Evolutionary conservation across 345 rosid species (phyloP).

Genomic region (Eucalyptus sp.): DNA sequence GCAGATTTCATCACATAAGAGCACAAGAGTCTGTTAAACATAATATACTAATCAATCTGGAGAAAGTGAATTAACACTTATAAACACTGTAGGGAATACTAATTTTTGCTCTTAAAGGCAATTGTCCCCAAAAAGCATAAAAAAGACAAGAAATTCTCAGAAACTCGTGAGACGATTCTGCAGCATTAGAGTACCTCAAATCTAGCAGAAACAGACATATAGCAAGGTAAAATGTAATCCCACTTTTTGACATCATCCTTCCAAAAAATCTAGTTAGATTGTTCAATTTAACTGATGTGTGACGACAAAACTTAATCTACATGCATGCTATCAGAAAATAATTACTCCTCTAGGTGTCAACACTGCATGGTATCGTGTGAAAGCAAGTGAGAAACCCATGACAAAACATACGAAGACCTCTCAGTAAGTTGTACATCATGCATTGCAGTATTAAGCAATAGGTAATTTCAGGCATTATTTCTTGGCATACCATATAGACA

Average conservation of each 20-base stretch:
- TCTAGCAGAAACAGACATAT: background rate
- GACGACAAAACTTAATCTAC: too few relatives aligned
- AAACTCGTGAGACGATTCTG: background rate
- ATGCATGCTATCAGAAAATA: too few relatives aligned
- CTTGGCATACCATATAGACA: background rate
- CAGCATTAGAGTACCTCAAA: background rate
- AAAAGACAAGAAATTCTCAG: background rate
- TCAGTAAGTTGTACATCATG: background rate
- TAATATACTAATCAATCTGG: background rate
- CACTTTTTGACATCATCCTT: too few relatives aligned
- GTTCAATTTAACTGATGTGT: too few relatives aligned
- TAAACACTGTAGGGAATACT: background rate
- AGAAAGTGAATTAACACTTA: background rate
- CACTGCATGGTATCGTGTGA: too few relatives aligned
- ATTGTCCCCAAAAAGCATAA: background rate
- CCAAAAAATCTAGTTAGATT: too few relatives aligned
- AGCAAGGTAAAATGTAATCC: too few relatives aligned
- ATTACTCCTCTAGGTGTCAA: too few relatives aligned
- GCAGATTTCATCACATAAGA: background rate
- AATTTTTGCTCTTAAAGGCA: background rate
- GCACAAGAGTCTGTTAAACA: background rate
- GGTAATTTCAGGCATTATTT: background rate
- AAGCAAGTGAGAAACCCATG: background rate
- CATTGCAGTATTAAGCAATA: background rate
- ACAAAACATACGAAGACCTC: background rate